Conservation (phyloP, 2,329 filamentous ascomycete genomes). For the Fusarium abutilonis region DNA sequence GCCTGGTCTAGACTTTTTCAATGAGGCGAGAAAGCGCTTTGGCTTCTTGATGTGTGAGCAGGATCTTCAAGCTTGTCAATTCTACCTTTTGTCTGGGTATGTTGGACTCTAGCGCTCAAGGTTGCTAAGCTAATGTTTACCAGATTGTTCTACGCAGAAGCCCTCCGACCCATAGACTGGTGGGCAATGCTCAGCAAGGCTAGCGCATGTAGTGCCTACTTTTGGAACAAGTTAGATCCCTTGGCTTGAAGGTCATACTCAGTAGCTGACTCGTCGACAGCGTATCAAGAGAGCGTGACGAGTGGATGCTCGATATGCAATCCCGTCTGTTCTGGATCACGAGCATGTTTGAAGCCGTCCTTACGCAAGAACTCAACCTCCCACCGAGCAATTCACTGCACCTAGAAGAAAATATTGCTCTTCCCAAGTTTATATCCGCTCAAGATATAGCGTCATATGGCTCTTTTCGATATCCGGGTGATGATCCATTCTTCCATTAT, state of each 20-base stretch:
- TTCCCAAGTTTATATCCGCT: conserved; percentile 32
- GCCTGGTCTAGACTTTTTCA: conserved; percentile 25
- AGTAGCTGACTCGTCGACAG: not conserved
- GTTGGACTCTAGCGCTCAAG: fast-evolving
- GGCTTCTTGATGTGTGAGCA: conserved; percentile 32
- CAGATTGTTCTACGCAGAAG: conserved; percentile 31
- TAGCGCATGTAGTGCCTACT: conserved; percentile 30
- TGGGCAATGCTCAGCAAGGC: conserved; percentile 36
- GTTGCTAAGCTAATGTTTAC: not conserved
- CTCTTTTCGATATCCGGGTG: conserved; percentile 28
- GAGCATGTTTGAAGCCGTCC: conserved; percentile 36
- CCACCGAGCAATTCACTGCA: conserved; percentile 24
- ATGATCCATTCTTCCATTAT: conserved; percentile 36
- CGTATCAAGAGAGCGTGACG: conserved; percentile 15
- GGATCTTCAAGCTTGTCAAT: conserved; percentile 25
- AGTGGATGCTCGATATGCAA: conserved; percentile 39
- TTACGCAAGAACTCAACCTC: conserved; percentile 28
- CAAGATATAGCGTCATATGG: conserved; percentile 34
- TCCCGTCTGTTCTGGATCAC: conserved; percentile 38
- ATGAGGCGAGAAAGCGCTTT: conserved; percentile 32
- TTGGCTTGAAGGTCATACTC: fast-evolving
- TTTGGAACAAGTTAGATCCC: conserved; percentile 28
- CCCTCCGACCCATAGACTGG: conserved; percentile 27
- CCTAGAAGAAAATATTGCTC: conserved; percentile 25
- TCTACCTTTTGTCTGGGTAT: conserved; percentile 29